Evolutionary conservation across 192 early-diverging fungal species (phyloP).

Genomic region (Lobosporangium transversale): DNA sequence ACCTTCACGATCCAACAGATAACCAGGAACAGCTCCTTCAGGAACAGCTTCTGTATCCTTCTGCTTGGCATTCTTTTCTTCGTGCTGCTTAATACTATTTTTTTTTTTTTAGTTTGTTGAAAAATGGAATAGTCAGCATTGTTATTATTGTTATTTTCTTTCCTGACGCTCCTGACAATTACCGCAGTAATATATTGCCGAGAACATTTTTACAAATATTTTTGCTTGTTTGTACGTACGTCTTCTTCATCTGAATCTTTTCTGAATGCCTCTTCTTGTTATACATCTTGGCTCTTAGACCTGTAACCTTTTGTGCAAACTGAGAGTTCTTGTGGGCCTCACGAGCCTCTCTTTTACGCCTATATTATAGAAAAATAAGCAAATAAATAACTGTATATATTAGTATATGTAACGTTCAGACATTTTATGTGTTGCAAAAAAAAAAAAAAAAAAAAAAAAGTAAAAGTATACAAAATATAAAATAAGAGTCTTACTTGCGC

Average conservation of each 20-base stretch:
- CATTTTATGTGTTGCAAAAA: no score
- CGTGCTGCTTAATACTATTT: constrained; percentile 95
- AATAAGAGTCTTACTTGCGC: constrained; percentile 81
- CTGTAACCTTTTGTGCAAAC: constrained; percentile 96
- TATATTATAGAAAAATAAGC: constrained; percentile 37
- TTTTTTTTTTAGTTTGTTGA: no score
- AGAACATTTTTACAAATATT: no score
- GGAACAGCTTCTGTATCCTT: constrained; percentile 91
- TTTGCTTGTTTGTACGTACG: no score
- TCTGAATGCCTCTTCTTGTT: constrained; percentile 98
- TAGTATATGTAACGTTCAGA: no score
- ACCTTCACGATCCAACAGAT: constrained; percentile 97
- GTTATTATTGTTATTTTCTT: no score
- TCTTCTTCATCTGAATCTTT: constrained; percentile 99
- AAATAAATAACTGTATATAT: no score
- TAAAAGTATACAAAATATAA: background rate
- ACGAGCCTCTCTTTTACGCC: constrained; percentile 96
- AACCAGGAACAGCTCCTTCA: constrained; percentile 96
- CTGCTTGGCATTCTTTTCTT: constrained; percentile 96
- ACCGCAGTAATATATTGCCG: no score
- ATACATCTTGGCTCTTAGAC: constrained; percentile 97
- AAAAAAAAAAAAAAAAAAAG: constrained; percentile 5
- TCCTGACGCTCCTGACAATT: no score
- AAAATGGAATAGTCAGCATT: constrained; percentile 8
- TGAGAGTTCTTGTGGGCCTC: constrained; percentile 91